Evolutionary conservation across 1,284 basidiomycete genomes (phyloP).

Genomic region (Marasmius sp.): DNA sequence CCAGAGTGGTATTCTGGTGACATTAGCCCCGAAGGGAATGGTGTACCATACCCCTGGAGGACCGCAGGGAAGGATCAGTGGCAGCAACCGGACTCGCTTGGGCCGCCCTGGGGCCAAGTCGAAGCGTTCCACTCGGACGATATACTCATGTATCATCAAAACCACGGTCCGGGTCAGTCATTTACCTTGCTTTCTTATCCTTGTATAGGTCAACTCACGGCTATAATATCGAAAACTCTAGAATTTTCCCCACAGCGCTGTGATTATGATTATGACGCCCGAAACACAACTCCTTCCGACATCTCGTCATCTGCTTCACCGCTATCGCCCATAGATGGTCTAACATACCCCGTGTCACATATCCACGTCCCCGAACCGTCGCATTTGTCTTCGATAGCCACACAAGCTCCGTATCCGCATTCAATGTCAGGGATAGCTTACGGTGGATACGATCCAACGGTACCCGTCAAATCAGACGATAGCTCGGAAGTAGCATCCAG

Average conservation of each 20-base stretch:
- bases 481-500: conserved; percentile 2
- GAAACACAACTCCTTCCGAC: conserved; percentile 11
- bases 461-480: not conserved
- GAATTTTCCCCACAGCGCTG: not conserved
- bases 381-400: not conserved
- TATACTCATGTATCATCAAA: not conserved
- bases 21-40: not conserved
- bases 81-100: not conserved
- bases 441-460: not conserved
- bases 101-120: not conserved
- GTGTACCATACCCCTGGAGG: not conserved
- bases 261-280: not conserved
- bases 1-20: not conserved
- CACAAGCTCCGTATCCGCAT: not conserved
- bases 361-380: not conserved
- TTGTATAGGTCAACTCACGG: too few species aligned
- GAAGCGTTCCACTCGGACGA: not conserved
- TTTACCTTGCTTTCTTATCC: too few species aligned
- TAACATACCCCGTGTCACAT: conserved; percentile 1
- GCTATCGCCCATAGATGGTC: conserved; percentile 11
- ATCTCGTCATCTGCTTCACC: conserved; percentile 15
- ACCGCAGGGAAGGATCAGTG: not conserved
- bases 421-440: not conserved
- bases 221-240: too few species aligned
- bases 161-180: too few species aligned